Evolutionary conservation across 2,329 filamentous ascomycete species (phyloP).

Genomic region (Neurospora sp.): DNA sequence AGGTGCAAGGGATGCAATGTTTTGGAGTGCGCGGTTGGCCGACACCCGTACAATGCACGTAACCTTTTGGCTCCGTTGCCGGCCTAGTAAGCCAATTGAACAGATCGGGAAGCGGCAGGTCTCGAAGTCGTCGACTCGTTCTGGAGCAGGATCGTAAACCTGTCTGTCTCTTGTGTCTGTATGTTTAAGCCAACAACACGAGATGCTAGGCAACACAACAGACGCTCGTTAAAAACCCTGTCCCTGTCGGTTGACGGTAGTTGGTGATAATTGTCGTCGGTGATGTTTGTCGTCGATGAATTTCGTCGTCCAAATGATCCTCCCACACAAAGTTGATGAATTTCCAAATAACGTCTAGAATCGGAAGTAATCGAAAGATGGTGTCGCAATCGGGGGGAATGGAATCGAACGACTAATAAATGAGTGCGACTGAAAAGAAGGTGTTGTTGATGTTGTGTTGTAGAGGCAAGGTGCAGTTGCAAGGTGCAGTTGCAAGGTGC

Average conservation of each 20-base stretch:
- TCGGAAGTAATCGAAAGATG: neutral
- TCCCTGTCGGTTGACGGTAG: neutral
- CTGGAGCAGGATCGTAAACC: neutral
- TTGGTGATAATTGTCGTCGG: neutral
- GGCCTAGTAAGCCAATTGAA: conserved; percentile 5
- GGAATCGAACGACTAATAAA: neutral
- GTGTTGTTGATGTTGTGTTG: neutral
- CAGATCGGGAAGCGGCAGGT: neutral
- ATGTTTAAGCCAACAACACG: neutral
- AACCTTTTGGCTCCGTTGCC: conserved; percentile 10
- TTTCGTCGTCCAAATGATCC: neutral
- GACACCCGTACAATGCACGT: conserved; percentile 12
- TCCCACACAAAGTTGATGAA: neutral
- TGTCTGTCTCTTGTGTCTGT: neutral
- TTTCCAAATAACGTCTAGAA: neutral
- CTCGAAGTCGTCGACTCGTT: neutral
- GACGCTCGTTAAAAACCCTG: neutral
- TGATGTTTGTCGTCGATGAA: neutral
- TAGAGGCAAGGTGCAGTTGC: neutral
- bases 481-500: neutral
- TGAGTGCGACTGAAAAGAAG: neutral
- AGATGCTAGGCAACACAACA: neutral
- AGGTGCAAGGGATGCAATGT: conserved; percentile 10
- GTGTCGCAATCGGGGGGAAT: neutral
- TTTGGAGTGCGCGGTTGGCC: conserved; percentile 12